Conservation (phyloP, 768 basidiomycete genomes). For the Tremella yokohamensis region DNA sequence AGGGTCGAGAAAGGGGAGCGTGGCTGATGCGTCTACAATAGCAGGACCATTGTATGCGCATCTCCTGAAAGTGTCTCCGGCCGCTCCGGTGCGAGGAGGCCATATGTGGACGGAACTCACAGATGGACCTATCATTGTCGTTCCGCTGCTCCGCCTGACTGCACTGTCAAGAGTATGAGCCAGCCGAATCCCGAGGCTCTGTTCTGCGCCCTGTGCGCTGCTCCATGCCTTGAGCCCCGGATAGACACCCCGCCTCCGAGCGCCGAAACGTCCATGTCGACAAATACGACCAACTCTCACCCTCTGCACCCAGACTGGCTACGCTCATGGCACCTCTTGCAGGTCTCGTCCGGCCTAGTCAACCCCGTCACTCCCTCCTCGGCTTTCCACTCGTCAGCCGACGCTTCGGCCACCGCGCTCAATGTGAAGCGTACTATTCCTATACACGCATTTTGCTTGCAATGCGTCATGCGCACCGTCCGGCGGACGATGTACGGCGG, state of each 20-base stretch:
- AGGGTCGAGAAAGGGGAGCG: no score
- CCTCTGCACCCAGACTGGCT: constrained; percentile 5
- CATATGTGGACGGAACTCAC: no score
- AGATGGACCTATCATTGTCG: no score
- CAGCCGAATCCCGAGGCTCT: not conserved
- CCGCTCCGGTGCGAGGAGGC: no score
- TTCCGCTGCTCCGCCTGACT: no score
- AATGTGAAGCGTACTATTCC: constrained; percentile 3
- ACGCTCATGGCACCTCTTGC: not conserved
- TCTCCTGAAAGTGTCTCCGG: no score
- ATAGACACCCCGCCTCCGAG: not conserved
- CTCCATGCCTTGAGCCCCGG: constrained; percentile 22
- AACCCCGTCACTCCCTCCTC: constrained; percentile 6
- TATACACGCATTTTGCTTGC: constrained; percentile 28
- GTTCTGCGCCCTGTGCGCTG: constrained; percentile 28
- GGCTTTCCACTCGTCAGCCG: not conserved
- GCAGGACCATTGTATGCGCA: no score
- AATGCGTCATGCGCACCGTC: constrained; percentile 7
- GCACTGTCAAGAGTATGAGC: no score
- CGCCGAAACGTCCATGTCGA: not conserved
- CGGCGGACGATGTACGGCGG: constrained; percentile 8
- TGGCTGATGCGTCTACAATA: no score
- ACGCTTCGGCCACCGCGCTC: not conserved
- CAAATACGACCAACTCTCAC: not conserved
- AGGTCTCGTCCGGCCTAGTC: not conserved